A percentile compares a stretch with the other conserved stretches of the same genome.
Conservation (phyloP, 164 flowering plant species). For the Brasenia schreberi region DNA sequence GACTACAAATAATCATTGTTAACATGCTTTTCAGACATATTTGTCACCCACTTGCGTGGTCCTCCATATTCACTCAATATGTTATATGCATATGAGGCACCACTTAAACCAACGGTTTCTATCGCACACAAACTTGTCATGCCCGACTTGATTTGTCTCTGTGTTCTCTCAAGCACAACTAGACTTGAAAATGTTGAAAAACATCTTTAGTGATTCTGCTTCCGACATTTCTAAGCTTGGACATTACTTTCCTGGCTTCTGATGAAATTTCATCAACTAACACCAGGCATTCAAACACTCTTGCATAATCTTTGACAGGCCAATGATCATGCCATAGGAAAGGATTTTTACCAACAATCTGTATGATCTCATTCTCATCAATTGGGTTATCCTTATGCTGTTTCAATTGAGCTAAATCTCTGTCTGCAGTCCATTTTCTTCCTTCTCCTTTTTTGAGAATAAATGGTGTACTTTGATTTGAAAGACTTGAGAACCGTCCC, state of each 20-base stretch:
- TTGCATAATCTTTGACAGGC: conserved; percentile 87
- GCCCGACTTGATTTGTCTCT: too few species aligned
- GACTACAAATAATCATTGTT: too few species aligned
- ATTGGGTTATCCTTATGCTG: conserved; percentile 21
- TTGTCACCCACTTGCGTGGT: conserved; percentile 66
- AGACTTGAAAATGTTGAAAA: conserved; percentile 96
- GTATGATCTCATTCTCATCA: conserved; percentile 44
- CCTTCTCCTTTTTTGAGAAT: too few species aligned
- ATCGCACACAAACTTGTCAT: too few species aligned
- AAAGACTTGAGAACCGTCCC: conserved; percentile 46
- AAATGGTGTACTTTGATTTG: conserved; percentile 26
- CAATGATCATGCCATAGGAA: conserved; percentile 98
- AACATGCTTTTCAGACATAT: too few species aligned
- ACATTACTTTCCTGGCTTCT: conserved; percentile 66
- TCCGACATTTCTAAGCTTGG: conserved; percentile 51
- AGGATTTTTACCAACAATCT: conserved; percentile 76
- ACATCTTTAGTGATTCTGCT: neutral
- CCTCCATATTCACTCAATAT: conserved; percentile 48
- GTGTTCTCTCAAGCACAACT: conserved; percentile 79
- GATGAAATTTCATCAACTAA: conserved; percentile 69
- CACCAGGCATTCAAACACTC: conserved; percentile 66
- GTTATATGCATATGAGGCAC: conserved; percentile 88
- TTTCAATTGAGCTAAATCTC: too few species aligned
- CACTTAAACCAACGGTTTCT: too few species aligned
- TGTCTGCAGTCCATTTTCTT: too few species aligned